A percentile compares a stretch with the other conserved stretches of the same genome.
phyloP scores from a whole-genome alignment of 169 alveolate genomes.

The Cystoisospora suis region DNA sequence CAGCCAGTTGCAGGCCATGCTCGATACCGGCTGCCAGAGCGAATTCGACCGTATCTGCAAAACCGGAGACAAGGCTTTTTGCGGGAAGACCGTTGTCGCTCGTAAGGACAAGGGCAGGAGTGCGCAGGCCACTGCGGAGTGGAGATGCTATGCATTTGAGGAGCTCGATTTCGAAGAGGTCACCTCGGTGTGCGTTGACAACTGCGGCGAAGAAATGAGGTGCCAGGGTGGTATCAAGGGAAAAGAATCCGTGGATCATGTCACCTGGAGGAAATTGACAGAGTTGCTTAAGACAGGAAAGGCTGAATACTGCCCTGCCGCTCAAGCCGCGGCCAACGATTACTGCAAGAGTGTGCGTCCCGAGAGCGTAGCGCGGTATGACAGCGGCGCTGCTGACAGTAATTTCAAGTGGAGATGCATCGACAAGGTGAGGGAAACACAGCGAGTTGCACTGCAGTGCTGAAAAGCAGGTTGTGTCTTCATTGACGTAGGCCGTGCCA shows the following conservation, averaged over 20 bases:
- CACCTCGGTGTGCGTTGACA: neutral
- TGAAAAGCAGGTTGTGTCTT: too few species aligned
- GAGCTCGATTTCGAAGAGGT: neutral
- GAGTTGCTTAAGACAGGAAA: neutral
- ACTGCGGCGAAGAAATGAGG: too few species aligned
- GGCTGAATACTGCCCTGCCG: neutral
- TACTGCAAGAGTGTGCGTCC: neutral
- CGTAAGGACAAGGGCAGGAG: neutral
- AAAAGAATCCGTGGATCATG: neutral
- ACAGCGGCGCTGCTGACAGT: neutral
- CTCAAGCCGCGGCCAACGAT: neutral
- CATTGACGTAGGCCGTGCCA: too few species aligned
- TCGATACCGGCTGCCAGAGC: neutral
- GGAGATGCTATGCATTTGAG: neutral
- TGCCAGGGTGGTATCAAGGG: too few species aligned
- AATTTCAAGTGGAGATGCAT: neutral
- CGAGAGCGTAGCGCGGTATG: neutral
- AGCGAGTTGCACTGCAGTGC: too few species aligned
- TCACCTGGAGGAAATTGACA: neutral
- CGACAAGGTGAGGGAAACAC: neutral
- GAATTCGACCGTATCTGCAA: neutral
- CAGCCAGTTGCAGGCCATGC: neutral
- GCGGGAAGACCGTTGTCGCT: neutral
- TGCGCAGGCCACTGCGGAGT: neutral
- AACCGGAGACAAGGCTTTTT: neutral